A percentile compares a stretch with the other conserved stretches of the same genome.
These are phyloP conservation scores for Botrytis hyacinthi DNA, from an alignment of 2,329 filamentous ascomycete genomes.

Conservation along the genomic window DNA sequence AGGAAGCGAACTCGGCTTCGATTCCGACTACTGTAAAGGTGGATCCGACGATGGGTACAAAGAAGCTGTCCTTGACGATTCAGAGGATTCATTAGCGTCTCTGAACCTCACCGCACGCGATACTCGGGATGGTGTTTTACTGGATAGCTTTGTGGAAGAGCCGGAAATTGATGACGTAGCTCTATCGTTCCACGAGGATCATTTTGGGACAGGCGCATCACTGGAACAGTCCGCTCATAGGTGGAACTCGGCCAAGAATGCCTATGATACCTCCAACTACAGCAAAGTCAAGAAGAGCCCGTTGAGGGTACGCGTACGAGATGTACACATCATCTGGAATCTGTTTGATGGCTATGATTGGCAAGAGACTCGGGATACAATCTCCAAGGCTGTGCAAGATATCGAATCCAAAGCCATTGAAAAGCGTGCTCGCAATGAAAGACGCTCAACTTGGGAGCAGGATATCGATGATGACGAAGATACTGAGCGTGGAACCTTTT, in stretches of 20 bases:
- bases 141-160: slow-evolving; percentile 45
- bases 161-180: slow-evolving; percentile 53
- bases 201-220: slow-evolving; percentile 64
- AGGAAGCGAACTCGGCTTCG: slow-evolving; percentile 42
- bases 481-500: slow-evolving; percentile 85
- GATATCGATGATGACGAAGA: slow-evolving; percentile 80
- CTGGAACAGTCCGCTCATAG: slow-evolving; percentile 67
- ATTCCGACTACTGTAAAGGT: slow-evolving; percentile 51
- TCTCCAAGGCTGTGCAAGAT: slow-evolving; percentile 82
- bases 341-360: slow-evolving; percentile 98
- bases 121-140: slow-evolving; percentile 47
- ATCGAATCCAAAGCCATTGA: slow-evolving; percentile 82
- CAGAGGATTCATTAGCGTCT: slow-evolving; percentile 36
- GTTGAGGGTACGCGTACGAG: slow-evolving; percentile 73
- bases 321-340: slow-evolving; percentile 96
- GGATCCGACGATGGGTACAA: slow-evolving; percentile 32
- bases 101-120: slow-evolving; percentile 39
- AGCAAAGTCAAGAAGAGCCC: slow-evolving; percentile 64
- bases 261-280: slow-evolving; percentile 65
- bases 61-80: slow-evolving; percentile 43
- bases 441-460: slow-evolving; percentile 53
- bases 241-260: slow-evolving; percentile 77
- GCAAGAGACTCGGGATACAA: slow-evolving; percentile 80
- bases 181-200: slow-evolving; percentile 74
- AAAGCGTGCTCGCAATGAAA: slow-evolving; percentile 60